Conservation (phyloP, 495 filamentous ascomycete species). For the Penicillium coffeae region DNA sequence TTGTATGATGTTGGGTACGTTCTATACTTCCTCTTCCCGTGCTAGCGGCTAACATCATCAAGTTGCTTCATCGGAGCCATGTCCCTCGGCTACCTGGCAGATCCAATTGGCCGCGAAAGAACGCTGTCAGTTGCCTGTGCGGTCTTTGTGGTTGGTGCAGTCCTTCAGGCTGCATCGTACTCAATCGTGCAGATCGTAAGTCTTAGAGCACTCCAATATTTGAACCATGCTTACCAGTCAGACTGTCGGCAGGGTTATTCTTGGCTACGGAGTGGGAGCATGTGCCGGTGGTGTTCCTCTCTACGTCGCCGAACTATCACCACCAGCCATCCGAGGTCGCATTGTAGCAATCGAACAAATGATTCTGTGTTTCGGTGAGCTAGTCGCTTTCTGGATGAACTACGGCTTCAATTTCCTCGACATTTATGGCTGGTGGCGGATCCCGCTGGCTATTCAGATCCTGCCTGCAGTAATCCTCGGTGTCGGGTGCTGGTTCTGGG, state of each 20-base stretch:
- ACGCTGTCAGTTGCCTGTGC: conserved; percentile 61
- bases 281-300: conserved; percentile 65
- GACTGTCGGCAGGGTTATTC: conserved; percentile 46
- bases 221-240: background rate
- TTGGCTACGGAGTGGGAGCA: conserved; percentile 67
- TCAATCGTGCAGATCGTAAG: conserved; percentile 52
- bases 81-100: conserved; percentile 66
- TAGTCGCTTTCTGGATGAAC: conserved; percentile 78
- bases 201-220: background rate
- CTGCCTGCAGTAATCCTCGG: conserved; percentile 55
- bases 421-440: conserved; percentile 61
- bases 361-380: conserved; percentile 66
- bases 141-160: conserved; percentile 69
- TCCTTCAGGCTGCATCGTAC: conserved; percentile 59
- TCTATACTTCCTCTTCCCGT: no score
- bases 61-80: conserved; percentile 57
- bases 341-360: conserved; percentile 73
- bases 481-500: conserved; percentile 60
- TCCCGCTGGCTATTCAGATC: conserved; percentile 60
- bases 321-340: conserved; percentile 57
- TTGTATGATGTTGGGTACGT: conserved; percentile 58
- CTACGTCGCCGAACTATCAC: conserved; percentile 58
- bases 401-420: conserved; percentile 45
- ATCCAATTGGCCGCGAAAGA: conserved; percentile 68
- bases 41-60: no score